Conservation (phyloP, 1,284 basidiomycete species). For the Vanrija pseudolonga region DNA sequence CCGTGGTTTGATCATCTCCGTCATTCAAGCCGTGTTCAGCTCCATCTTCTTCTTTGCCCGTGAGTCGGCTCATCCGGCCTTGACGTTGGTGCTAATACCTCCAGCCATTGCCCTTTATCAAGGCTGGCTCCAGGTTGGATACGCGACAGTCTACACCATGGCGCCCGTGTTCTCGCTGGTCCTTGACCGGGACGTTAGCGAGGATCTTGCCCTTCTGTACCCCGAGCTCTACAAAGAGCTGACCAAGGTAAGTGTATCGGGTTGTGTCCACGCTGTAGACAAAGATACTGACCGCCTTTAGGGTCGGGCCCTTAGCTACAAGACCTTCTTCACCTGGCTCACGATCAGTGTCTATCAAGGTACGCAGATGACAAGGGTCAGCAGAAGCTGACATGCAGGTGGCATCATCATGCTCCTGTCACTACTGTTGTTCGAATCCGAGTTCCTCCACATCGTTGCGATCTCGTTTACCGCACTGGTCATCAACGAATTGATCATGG, state of each 20-base stretch:
- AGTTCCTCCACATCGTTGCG: constrained; percentile 95
- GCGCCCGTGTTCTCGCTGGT: constrained; percentile 97
- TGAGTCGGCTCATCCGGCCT: constrained; percentile 43
- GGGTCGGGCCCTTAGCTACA: constrained; percentile 88
- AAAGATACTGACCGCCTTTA: constrained; percentile 44
- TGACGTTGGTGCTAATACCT: constrained; percentile 49
- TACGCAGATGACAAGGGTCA: constrained; percentile 36
- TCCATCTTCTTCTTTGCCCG: constrained; percentile 97
- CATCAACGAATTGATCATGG: constrained; percentile 98
- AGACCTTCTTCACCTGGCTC: constrained; percentile 97
- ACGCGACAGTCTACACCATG: constrained; percentile 98
- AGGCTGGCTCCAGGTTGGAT: constrained; percentile 96
- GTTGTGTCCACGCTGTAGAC: no score
- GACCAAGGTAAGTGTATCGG: constrained; percentile 65
- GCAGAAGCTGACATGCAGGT: constrained; percentile 53
- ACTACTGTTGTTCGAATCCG: constrained; percentile 91
- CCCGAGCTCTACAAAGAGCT: constrained; percentile 98
- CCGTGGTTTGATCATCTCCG: constrained; percentile 92
- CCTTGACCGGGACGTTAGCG: constrained; percentile 90
- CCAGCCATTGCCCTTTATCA: constrained; percentile 89
- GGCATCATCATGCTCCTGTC: constrained; percentile 99
- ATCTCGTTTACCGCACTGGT: constrained; percentile 97
- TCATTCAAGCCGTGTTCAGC: constrained; percentile 96
- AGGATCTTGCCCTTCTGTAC: constrained; percentile 90
- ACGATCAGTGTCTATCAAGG: constrained; percentile 98